Evolutionary conservation across 2,329 filamentous ascomycete genomes (phyloP).

Genomic region (Nothomitra cinnamomea): DNA sequence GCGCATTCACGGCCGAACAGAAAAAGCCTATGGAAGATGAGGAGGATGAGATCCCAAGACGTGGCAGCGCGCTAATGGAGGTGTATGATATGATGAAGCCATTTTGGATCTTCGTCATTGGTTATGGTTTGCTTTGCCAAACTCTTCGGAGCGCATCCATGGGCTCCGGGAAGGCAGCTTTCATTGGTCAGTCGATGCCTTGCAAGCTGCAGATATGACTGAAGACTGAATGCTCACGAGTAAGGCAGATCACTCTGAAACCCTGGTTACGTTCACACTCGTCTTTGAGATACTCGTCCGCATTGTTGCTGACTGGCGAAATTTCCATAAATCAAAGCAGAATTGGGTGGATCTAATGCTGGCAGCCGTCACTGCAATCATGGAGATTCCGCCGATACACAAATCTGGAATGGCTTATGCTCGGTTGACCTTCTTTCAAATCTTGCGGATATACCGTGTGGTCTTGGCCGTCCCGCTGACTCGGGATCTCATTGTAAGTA

Average conservation of each 20-base stretch:
- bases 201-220: neutral
- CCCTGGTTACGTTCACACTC: constrained; percentile 59
- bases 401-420: constrained; percentile 56
- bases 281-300: constrained; percentile 70
- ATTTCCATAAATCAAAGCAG: constrained; percentile 54
- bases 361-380: constrained; percentile 66
- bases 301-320: constrained; percentile 61
- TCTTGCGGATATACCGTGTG: constrained; percentile 78
- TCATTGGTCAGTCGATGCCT: constrained; percentile 37
- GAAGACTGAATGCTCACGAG: neutral
- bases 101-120: constrained; percentile 69
- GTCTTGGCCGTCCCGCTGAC: constrained; percentile 82
- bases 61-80: constrained; percentile 41
- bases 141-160: constrained; percentile 62
- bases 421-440: constrained; percentile 87
- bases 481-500: constrained; percentile 57
- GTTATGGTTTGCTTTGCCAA: constrained; percentile 64
- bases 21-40: constrained; percentile 10
- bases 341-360: constrained; percentile 72
- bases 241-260: constrained; percentile 38
- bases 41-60: constrained; percentile 17
- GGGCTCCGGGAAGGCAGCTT: constrained; percentile 37
- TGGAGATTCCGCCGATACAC: constrained; percentile 68
- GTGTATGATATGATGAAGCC: constrained; percentile 57
- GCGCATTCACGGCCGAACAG: constrained; percentile 72